phyloP scores from a whole-genome alignment of 495 filamentous ascomycete species.

The Aspergillus ostianus region DNA sequence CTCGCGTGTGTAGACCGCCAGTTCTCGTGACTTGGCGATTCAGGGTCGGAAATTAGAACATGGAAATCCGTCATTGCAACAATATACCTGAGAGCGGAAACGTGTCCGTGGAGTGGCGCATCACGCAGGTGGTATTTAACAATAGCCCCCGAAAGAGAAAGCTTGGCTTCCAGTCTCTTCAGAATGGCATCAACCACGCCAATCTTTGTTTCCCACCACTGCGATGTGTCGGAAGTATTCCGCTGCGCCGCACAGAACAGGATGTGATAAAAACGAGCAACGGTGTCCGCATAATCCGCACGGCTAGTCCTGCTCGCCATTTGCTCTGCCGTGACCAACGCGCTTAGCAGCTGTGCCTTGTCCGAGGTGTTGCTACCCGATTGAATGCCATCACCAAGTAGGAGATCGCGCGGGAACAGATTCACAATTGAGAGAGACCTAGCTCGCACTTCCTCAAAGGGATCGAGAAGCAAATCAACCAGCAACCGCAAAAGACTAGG shows the following conservation, averaged over 20 bases:
- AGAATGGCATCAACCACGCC: slow-evolving; percentile 47
- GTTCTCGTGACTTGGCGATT: slow-evolving; percentile 6
- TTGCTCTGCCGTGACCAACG: slow-evolving; percentile 35
- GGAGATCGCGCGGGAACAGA: slow-evolving; percentile 33
- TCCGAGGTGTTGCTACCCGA: slow-evolving; percentile 24
- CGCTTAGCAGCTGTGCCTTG: slow-evolving; percentile 24
- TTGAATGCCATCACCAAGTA: slow-evolving; percentile 18
- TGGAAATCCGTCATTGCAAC: slow-evolving; percentile 40
- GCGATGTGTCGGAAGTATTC: slow-evolving; percentile 10
- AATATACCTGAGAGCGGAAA: slow-evolving; percentile 61
- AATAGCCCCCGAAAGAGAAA: slow-evolving; percentile 53
- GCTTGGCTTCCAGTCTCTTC: slow-evolving; percentile 53
- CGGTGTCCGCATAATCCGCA: slow-evolving; percentile 83
- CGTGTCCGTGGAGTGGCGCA: slow-evolving; percentile 67
- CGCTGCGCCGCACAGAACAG: slow-evolving; percentile 44
- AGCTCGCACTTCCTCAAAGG: slow-evolving; percentile 88
- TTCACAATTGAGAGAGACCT: slow-evolving; percentile 59
- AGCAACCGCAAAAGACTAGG: slow-evolving; percentile 49
- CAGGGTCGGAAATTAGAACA: slow-evolving; percentile 24
- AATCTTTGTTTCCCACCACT: slow-evolving; percentile 39
- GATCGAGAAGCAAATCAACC: slow-evolving; percentile 76
- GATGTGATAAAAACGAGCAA: slow-evolving; percentile 60
- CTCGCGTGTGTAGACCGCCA: slow-evolving; percentile 52
- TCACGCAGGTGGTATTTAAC: slow-evolving; percentile 60
- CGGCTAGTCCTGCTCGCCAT: slow-evolving; percentile 70